These are phyloP conservation scores for Chytriomyces hyalinus DNA, from an alignment of 192 early-diverging fungal species.

Conservation along the genomic window DNA sequence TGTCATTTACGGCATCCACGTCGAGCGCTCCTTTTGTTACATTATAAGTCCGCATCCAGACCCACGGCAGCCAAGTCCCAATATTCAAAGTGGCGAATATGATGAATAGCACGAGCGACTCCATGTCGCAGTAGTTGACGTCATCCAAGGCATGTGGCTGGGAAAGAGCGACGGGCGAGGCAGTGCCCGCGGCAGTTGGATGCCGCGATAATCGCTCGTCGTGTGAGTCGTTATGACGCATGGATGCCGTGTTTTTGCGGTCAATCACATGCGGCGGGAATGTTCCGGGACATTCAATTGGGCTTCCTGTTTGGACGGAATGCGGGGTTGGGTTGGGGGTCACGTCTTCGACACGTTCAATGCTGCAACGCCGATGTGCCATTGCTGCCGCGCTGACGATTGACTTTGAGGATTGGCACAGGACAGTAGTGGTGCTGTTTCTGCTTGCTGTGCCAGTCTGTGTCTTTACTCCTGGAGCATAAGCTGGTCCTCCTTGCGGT, in stretches of 20 bases:
- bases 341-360: not conserved
- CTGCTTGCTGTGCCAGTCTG: too few species aligned
- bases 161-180: too few species aligned
- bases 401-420: too few species aligned
- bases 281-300: too few species aligned
- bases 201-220: too few species aligned
- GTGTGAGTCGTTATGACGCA: too few species aligned
- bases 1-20: too few species aligned
- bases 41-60: not conserved
- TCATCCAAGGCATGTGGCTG: not conserved
- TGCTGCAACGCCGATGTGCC: not conserved
- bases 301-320: not conserved
- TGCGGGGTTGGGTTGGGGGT: not conserved
- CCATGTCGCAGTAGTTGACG: not conserved
- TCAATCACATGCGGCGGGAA: not conserved
- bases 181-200: not conserved
- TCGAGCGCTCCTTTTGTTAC: not conserved
- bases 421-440: too few species aligned
- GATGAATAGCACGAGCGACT: not conserved
- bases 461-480: too few species aligned
- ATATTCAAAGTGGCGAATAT: not conserved
- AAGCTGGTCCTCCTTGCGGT: too few species aligned
- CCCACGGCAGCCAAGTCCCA: not conserved
- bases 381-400: not conserved
- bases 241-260: not conserved